Evolutionary conservation across 2,329 filamentous ascomycete species (phyloP).

Genomic region (Hypocrella siamensis): DNA sequence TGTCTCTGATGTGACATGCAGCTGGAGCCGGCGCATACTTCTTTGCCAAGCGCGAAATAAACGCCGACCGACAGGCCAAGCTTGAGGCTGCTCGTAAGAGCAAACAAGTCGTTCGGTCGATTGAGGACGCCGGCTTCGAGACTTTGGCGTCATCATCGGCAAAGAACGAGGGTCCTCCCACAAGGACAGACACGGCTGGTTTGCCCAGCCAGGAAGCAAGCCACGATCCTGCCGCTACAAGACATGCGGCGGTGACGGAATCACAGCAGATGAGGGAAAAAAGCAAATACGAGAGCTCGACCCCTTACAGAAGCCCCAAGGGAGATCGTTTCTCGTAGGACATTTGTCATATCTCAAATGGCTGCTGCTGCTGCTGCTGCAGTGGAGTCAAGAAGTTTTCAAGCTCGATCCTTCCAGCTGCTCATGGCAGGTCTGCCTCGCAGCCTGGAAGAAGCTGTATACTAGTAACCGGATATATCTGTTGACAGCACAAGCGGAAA

Average conservation of each 20-base stretch:
- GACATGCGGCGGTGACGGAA: constrained; percentile 62
- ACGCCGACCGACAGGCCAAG: constrained; percentile 65
- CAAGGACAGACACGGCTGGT: constrained; percentile 39
- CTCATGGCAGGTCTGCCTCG: no score
- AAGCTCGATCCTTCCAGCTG: no score
- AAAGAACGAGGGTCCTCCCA: constrained; percentile 26
- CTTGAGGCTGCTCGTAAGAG: constrained; percentile 51
- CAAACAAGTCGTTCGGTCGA: constrained; percentile 40
- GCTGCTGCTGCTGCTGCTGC: no score
- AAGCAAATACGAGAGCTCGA: constrained; percentile 75
- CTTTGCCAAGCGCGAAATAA: constrained; percentile 90
- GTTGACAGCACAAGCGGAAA: no score
- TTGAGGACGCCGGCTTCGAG: constrained; percentile 31
- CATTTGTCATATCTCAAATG: no score
- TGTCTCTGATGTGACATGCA: constrained; percentile 16
- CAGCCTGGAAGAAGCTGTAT: no score
- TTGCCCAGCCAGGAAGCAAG: constrained; percentile 59
- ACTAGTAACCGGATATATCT: no score
- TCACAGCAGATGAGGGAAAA: constrained; percentile 53
- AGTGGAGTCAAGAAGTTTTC: no score
- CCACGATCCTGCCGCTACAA: constrained; percentile 70
- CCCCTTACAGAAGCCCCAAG: constrained; percentile 62
- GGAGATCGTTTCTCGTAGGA: constrained; percentile 66
- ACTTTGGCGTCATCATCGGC: constrained; percentile 21
- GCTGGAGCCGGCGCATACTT: constrained; percentile 87